phyloP scores from a whole-genome alignment of 2,329 filamentous ascomycete genomes.

The Colletotrichum gigasporum region DNA sequence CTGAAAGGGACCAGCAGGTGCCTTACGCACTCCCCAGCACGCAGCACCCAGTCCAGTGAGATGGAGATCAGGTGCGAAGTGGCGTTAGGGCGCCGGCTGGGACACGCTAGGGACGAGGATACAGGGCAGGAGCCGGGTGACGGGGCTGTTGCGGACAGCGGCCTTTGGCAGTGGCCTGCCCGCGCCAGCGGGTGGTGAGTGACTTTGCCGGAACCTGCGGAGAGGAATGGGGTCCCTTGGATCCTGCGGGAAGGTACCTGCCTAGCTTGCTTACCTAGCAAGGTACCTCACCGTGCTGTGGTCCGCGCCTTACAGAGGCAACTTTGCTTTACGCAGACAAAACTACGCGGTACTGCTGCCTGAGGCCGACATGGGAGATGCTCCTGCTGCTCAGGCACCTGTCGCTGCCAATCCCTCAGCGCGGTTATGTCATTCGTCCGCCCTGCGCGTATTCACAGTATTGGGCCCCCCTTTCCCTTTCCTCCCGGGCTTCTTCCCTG shows the following conservation, averaged over 20 bases:
- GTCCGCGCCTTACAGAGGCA: too few relatives aligned
- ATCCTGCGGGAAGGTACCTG: not conserved
- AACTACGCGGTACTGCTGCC: not conserved
- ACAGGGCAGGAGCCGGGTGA: constrained; percentile 2
- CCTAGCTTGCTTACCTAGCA: too few relatives aligned
- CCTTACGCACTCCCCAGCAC: constrained; percentile 6
- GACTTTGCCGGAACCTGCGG: constrained; percentile 24
- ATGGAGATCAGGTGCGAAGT: constrained; percentile 21
- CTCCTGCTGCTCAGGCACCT: too few relatives aligned
- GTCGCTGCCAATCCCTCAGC: not conserved
- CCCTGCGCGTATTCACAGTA: too few relatives aligned
- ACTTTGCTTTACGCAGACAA: too few relatives aligned
- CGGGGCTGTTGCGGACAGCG: not conserved
- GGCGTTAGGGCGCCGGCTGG: constrained; percentile 11
- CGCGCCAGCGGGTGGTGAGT: not conserved
- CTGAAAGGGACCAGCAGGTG: constrained; percentile 12
- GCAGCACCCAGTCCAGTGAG: constrained; percentile 8
- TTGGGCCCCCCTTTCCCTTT: not conserved
- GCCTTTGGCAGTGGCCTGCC: not conserved
- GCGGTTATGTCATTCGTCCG: constrained; percentile 24
- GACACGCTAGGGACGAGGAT: constrained; percentile 1
- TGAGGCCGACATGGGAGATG: not conserved
- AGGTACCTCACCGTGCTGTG: too few relatives aligned
- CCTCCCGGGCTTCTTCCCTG: not conserved
- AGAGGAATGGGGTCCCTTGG: constrained; percentile 7